phyloP scores from a whole-genome alignment of 179 eudicot genomes.

The Heliamphora ciliata region DNA sequence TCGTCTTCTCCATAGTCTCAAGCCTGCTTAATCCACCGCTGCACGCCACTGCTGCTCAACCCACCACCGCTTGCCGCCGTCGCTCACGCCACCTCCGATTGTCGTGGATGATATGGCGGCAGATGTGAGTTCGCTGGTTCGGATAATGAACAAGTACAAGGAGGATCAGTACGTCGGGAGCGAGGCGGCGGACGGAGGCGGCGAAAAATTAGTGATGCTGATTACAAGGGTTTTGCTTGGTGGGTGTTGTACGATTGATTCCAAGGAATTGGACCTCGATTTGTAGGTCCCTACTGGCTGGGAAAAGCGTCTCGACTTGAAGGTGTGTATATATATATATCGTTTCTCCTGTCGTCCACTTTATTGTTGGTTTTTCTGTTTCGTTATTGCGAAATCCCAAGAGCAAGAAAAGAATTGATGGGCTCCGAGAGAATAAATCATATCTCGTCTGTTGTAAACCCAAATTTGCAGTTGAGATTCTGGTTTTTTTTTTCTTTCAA shows the following conservation, averaged over 20 bases:
- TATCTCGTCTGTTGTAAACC: too few relatives aligned
- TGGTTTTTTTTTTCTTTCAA: too few relatives aligned
- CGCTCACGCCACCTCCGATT: too few relatives aligned
- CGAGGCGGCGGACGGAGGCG: not conserved
- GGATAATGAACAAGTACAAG: too few relatives aligned
- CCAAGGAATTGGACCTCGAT: constrained; percentile 72
- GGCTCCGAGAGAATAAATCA: too few relatives aligned
- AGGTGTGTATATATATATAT: constrained; percentile 37
- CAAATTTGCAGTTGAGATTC: too few relatives aligned
- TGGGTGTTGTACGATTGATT: constrained; percentile 38
- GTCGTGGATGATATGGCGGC: too few relatives aligned
- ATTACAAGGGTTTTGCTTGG: constrained; percentile 77
- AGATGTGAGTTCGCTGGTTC: too few relatives aligned
- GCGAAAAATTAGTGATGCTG: constrained; percentile 27
- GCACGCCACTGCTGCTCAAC: too few relatives aligned
- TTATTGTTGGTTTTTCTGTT: not conserved
- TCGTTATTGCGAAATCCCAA: not conserved
- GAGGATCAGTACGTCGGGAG: not conserved
- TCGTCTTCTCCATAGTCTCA: too few relatives aligned
- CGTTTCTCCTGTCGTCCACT: not conserved
- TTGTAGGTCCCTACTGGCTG: constrained; percentile 70
- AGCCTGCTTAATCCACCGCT: too few relatives aligned
- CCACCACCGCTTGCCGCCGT: too few relatives aligned
- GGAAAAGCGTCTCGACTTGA: constrained; percentile 74
- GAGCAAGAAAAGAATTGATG: not conserved